Evolutionary conservation across 2,329 filamentous ascomycete genomes (phyloP).

Genomic region (Apiospora koreana): DNA sequence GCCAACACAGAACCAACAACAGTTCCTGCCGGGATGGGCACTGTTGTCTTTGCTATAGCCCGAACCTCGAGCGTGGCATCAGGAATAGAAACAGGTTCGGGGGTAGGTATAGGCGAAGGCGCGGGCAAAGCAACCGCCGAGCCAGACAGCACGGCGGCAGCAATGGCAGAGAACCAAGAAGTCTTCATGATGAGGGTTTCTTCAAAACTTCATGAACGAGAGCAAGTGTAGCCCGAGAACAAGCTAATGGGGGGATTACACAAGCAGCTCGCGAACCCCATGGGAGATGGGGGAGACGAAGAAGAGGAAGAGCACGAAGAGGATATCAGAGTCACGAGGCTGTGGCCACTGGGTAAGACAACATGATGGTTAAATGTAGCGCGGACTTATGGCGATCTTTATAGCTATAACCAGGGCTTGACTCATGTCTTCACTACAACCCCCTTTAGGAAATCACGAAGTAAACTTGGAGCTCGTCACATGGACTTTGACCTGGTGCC

Average conservation of each 20-base stretch:
- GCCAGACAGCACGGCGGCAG: slow-evolving; percentile 9
- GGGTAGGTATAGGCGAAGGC: slow-evolving; percentile 6
- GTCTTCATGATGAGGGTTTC: slow-evolving; percentile 9
- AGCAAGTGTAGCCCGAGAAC: background rate
- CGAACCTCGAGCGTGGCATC: slow-evolving; percentile 24
- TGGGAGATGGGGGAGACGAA: background rate
- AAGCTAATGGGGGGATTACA: background rate
- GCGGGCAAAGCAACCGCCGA: slow-evolving; percentile 16
- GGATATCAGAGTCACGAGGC: background rate
- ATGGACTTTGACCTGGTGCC: background rate
- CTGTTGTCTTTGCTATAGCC: slow-evolving; percentile 22
- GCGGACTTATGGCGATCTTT: slow-evolving; percentile 7
- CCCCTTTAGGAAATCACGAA: background rate
- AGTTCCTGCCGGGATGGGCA: slow-evolving; percentile 29
- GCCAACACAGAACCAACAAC: slow-evolving; percentile 27
- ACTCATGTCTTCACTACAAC: background rate
- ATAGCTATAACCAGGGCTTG: slow-evolving; percentile 4
- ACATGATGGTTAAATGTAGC: background rate
- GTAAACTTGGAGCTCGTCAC: background rate
- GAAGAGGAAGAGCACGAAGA: background rate
- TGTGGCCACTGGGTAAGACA: background rate
- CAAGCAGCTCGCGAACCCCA: background rate
- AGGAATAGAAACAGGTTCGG: background rate
- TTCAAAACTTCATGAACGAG: background rate
- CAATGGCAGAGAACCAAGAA: background rate